A percentile compares a stretch with the other conserved stretches of the same genome.
These are phyloP conservation scores for Tetraselmis striata DNA, from an alignment of 139 green algal species.

Conservation along the genomic window DNA sequence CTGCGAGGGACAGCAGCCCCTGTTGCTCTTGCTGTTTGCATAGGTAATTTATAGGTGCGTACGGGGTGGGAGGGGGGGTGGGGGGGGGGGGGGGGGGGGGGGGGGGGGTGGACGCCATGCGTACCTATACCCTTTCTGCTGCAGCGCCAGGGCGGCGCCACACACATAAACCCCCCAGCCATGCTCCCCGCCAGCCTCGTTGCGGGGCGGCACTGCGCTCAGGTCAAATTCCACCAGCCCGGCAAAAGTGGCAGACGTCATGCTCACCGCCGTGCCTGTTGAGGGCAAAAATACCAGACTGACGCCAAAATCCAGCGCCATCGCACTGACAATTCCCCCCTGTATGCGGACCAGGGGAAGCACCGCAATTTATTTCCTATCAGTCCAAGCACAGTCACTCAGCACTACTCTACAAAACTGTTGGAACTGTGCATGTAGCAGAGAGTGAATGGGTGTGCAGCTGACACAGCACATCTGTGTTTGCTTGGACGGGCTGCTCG, in stretches of 20 bases:
- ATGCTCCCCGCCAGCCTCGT: neutral
- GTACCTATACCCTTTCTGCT: neutral
- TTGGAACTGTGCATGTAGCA: too few relatives aligned
- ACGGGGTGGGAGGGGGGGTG: too few relatives aligned
- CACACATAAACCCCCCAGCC: neutral
- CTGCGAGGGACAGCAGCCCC: too few relatives aligned
- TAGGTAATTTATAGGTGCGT: too few relatives aligned
- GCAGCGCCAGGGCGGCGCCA: conserved; percentile 1
- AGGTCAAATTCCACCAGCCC: conserved; percentile 1
- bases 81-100: too few relatives aligned
- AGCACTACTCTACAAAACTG: too few relatives aligned
- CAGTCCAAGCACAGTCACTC: too few relatives aligned
- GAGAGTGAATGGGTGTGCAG: too few relatives aligned
- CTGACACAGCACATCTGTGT: too few relatives aligned
- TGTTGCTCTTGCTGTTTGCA: too few relatives aligned
- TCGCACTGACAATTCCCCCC: conserved; percentile 12
- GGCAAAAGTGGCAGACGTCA: neutral
- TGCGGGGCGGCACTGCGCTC: neutral
- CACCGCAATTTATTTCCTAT: neutral
- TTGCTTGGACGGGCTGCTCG: too few relatives aligned
- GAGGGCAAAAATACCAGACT: conserved; percentile 7
- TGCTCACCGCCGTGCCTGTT: neutral
- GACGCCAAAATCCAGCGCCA: conserved; percentile 15
- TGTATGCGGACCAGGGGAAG: neutral
- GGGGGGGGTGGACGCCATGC: too few relatives aligned